phyloP scores from a whole-genome alignment of 2,329 filamentous ascomycete genomes.

The Penicillium crustosum region DNA sequence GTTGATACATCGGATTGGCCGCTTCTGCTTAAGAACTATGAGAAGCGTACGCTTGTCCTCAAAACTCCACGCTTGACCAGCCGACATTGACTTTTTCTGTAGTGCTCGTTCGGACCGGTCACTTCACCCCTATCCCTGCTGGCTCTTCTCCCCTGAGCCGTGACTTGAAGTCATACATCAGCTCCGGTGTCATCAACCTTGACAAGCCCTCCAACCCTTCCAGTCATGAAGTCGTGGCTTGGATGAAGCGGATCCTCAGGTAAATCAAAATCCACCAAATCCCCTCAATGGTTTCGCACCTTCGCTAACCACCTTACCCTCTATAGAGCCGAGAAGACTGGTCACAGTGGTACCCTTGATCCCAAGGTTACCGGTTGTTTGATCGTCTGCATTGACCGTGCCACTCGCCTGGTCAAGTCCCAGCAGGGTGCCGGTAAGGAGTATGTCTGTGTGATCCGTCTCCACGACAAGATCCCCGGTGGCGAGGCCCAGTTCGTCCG shows the following conservation, averaged over 20 bases:
- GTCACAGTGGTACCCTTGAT: slow-evolving; percentile 96
- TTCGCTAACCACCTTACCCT: slow-evolving; percentile 20
- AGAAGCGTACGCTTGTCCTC: slow-evolving; percentile 67
- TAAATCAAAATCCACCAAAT: slow-evolving; percentile 43
- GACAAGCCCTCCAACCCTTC: slow-evolving; percentile 97
- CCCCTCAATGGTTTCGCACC: background rate
- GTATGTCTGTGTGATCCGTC: slow-evolving; percentile 91
- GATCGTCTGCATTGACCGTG: slow-evolving; percentile 94
- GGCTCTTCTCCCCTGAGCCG: slow-evolving; percentile 89
- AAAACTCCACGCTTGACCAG: slow-evolving; percentile 12
- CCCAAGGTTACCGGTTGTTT: slow-evolving; percentile 96
- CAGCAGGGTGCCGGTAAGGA: slow-evolving; percentile 99
- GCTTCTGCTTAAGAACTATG: slow-evolving; percentile 92
- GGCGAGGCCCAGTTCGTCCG: slow-evolving; percentile 90
- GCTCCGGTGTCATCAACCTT: slow-evolving; percentile 96
- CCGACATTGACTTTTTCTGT: slow-evolving; percentile 14
- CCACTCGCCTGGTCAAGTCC: slow-evolving; percentile 95
- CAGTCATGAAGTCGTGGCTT: slow-evolving; percentile 97
- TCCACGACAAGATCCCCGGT: slow-evolving; percentile 93
- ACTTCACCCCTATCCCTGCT: slow-evolving; percentile 94
- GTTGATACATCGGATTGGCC: slow-evolving; percentile 90
- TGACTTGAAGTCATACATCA: slow-evolving; percentile 95
- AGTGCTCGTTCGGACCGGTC: slow-evolving; percentile 87
- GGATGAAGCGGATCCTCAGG: slow-evolving; percentile 97
- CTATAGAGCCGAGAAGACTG: slow-evolving; percentile 83